Percentiles rank a stretch among this genome's conserved stretches.
Conservation (phyloP, 2,329 filamentous ascomycete species). For the Diplodia sapinea region DNA sequence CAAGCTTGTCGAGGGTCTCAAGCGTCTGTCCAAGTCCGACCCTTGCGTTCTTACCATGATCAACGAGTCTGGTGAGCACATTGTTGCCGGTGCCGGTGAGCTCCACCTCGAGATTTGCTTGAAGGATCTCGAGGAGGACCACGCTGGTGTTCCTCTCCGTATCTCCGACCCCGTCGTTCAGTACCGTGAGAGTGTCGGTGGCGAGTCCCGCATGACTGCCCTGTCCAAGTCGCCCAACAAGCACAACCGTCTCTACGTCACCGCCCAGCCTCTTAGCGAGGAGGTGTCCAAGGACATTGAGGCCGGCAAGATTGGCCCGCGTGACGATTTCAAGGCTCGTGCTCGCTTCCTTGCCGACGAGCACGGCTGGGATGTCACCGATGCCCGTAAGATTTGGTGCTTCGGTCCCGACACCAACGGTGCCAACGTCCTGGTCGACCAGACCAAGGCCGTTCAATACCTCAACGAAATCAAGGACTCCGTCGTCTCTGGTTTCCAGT, state of each 20-base stretch:
- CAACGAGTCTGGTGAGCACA: slow-evolving; percentile 93
- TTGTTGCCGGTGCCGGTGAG: slow-evolving; percentile 99
- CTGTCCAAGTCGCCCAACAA: slow-evolving; percentile 99
- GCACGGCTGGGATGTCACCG: slow-evolving; percentile 98
- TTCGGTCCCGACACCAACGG: slow-evolving; percentile 98
- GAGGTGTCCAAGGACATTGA: slow-evolving; percentile 92
- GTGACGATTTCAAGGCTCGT: slow-evolving; percentile 99
- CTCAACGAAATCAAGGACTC: slow-evolving; percentile 99
- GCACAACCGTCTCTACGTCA: slow-evolving; percentile 99
- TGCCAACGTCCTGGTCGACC: slow-evolving; percentile 97
- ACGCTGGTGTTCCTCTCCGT: slow-evolving; percentile 96
- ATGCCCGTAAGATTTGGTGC: slow-evolving; percentile 99
- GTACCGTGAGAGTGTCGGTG: slow-evolving; percentile 94
- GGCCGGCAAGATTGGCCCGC: slow-evolving; percentile 85
- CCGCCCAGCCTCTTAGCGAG: slow-evolving; percentile 87
- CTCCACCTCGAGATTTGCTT: slow-evolving; percentile 99
- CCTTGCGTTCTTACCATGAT: slow-evolving; percentile 94
- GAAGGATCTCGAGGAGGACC: slow-evolving; percentile 99
- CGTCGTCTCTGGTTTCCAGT: slow-evolving; percentile 99
- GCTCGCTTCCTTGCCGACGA: slow-evolving; percentile 96
- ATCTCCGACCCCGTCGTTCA: slow-evolving; percentile 98
- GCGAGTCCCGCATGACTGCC: slow-evolving; percentile 88
- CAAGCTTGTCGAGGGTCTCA: slow-evolving; percentile 99
- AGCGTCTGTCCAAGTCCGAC: slow-evolving; percentile 99
- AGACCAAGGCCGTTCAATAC: slow-evolving; percentile 99